Evolutionary conservation across 768 basidiomycete genomes (phyloP), one percentile per base, ranked within the genome.

Genomic region (Russula sp.): DNA sequence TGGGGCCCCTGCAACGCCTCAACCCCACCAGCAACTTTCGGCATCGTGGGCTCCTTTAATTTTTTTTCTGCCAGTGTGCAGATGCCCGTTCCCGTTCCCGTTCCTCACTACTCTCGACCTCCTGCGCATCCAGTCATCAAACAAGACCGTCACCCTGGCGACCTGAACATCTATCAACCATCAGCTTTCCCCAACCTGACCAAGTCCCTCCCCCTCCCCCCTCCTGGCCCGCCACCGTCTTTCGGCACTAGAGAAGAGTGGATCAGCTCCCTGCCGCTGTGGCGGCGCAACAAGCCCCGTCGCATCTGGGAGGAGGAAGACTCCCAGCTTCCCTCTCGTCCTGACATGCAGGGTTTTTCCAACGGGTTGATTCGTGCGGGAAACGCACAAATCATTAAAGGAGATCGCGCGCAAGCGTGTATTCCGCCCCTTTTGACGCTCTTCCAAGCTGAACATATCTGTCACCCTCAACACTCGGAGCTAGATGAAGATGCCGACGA

Each of bases 1-100:
- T 73, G 78, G 78, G 78, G 78, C 75, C 71, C 69, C 68, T 57
- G 73, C 69, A 63, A 35, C 68, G 69, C 68, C 68, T 78, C 78
- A 77, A 72, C 66, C 37, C 50, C 54, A 54, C 34, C 56, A 34
- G 42, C 64, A 58, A 40, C 53, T 45, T 37, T 63, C 59, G 54
- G 53, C 54, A 55, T 48, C 69, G 67, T 48, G 68, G 53, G 51
- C 57, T 61, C 66, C 62, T 61, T 61, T 65, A 31, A 20, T 49
- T 66, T 72, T 75, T 74, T 75, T 72, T 61, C 70, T 66, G 69
- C 72, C 71, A 69, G 69, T 66, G 69, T 78, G 82, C 87, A 84
- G 81, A 92, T 92, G 90, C 90, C 90, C 78, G 90, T 91, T 79
- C 89, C 90, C 78, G 90, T 91, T 79, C 89, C 90, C 68, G 89